Evolutionary conservation across 352 stramenopile species (phyloP), one percentile per base, ranked within the genome.

Genomic region (Phytophthora citricola): DNA sequence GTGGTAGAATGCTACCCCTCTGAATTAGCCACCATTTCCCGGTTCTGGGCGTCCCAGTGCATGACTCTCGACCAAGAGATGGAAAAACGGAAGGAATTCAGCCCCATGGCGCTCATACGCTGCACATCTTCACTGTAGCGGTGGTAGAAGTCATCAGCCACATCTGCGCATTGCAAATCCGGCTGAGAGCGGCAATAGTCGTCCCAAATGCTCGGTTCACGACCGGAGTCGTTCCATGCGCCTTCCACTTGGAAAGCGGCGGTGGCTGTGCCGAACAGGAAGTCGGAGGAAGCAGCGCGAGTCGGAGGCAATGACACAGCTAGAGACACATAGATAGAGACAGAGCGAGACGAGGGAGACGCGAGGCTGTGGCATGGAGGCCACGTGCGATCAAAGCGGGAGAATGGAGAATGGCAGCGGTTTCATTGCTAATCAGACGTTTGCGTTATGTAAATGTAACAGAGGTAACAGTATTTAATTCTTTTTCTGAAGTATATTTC

Each of bases 101-200:
- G 51, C n/a, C 91, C 89, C 61, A 97, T 71, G 45, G 74, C 53
- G 43, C 87, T 82, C 90, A 98, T 97, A 3, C 97, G 66, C 48
- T 80, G 41, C 15, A 98, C 75, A 69, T 98, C 94, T 31, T 94
- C 60, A 56, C 85, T 50, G 55, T 85, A 96, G 29, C 71, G 71
- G 66, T 97, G 81, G 58, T 93, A 96, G 51, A 97, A 90, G 74
- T 98, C 91, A 73, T 89, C 91, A 4, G 85, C 88, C n/a, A 97
- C 67, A 62, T 97, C 75, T 12, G 87, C 91, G 8, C 64, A 95
- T 36, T 97, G 77, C 3, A 80, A 60, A 59, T 88, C 68, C 11
- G 76, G 48, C 2, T 82, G 58, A 14, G 34, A 51, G 34, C 32
- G 56, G 43, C 71, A 75, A 40, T 59, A 68, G 49, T 59, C 61